phyloP scores from a whole-genome alignment of 495 filamentous ascomycete species.

The Geopyxis carbonaria region DNA sequence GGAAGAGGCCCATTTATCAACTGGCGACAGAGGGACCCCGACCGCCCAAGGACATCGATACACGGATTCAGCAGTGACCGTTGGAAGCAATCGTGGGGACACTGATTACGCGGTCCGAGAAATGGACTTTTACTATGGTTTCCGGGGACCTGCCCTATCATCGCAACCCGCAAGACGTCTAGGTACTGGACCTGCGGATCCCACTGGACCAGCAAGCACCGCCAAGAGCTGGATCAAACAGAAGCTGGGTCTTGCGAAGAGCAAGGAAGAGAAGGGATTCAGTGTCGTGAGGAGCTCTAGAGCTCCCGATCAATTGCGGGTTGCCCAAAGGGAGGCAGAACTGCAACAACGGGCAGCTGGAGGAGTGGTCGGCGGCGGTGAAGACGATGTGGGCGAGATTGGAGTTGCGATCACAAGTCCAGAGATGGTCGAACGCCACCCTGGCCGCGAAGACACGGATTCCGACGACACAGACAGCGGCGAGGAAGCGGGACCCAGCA shows the following conservation, averaged over 20 bases:
- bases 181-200: slow-evolving; percentile 88
- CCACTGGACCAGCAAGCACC: slow-evolving; percentile 71
- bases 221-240: slow-evolving; percentile 76
- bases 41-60: slow-evolving; percentile 9
- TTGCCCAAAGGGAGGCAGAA: slow-evolving; percentile 16
- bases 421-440: neutral
- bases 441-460: slow-evolving; percentile 36
- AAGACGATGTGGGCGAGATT: slow-evolving; percentile 8
- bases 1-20: too few relatives aligned
- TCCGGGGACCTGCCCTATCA: slow-evolving; percentile 75
- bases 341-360: slow-evolving; percentile 12
- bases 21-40: neutral
- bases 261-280: slow-evolving; percentile 76
- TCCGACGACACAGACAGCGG: slow-evolving; percentile 11
- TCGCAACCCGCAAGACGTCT: slow-evolving; percentile 63
- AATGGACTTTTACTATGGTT: slow-evolving; percentile 87
- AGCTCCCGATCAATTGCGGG: slow-evolving; percentile 16
- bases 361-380: slow-evolving; percentile 10
- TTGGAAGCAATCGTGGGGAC: slow-evolving; percentile 30
- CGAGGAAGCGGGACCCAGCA: slow-evolving; percentile 17
- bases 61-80: slow-evolving; percentile 17
- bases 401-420: neutral
- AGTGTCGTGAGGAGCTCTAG: slow-evolving; percentile 82
- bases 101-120: slow-evolving; percentile 85
- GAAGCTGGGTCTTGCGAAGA: slow-evolving; percentile 66